Conservation (phyloP, 2,329 filamentous ascomycete genomes). For the Pseudogymnoascus verrucosus region DNA sequence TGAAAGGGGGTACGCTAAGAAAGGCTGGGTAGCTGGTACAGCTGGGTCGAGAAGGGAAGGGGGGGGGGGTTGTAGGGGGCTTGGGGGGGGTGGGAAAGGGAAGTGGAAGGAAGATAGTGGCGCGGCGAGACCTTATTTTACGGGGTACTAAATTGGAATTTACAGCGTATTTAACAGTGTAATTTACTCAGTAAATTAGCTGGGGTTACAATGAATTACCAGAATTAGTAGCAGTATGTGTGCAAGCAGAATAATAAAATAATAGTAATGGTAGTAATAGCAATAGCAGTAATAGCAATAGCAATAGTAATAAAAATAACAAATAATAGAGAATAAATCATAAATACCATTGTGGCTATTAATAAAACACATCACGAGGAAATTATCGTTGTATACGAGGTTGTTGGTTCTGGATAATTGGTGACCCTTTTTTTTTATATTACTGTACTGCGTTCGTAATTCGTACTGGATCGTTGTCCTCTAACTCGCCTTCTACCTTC, state of each 20-base stretch:
- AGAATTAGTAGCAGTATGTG: not conserved
- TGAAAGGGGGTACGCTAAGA: conserved; percentile 5
- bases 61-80: not conserved
- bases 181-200: not conserved
- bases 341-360: not conserved
- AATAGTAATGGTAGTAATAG: not conserved
- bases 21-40: not conserved
- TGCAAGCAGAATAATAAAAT: not conserved
- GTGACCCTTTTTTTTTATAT: conserved; percentile 4
- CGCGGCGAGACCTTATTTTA: not conserved
- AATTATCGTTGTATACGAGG: not conserved
- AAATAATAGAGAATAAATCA: not conserved
- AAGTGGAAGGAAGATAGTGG: not conserved
- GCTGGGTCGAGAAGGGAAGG: not conserved
- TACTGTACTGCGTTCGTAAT: conserved; percentile 7
- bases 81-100: not conserved
- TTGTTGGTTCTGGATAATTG: not conserved
- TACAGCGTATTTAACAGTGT: not conserved
- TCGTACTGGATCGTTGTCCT: not conserved
- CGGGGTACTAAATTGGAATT: not conserved
- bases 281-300: not conserved
- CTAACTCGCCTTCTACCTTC: not conserved
- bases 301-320: not conserved
- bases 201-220: not conserved
- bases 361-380: not conserved